phyloP scores from a whole-genome alignment of 2,329 filamentous ascomycete genomes.

The Colletotrichum gigasporum region DNA sequence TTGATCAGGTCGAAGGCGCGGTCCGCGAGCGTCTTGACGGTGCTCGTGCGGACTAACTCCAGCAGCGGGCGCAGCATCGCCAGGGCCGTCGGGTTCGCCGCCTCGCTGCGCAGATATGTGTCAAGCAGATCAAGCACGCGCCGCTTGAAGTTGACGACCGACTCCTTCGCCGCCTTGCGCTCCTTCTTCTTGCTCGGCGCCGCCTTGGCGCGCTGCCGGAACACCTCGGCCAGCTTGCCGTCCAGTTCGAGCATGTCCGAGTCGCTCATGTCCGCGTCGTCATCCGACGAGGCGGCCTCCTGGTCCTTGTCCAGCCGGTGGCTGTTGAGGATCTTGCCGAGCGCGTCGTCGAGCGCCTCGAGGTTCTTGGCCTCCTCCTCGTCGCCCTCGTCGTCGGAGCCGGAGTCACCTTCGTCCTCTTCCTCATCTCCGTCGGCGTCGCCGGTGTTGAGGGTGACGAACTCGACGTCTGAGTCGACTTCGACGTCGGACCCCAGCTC shows the following conservation, averaged over 20 bases:
- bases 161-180: conserved; percentile 87
- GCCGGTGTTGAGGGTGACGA: conserved; percentile 52
- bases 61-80: conserved; percentile 79
- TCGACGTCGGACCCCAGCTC: conserved; percentile 56
- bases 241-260: conserved; percentile 95
- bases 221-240: conserved; percentile 83
- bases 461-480: conserved; percentile 60
- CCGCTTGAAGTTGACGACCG: conserved; percentile 93
- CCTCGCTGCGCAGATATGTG: conserved; percentile 84
- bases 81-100: conserved; percentile 72
- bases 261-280: conserved; percentile 89
- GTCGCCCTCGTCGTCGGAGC: conserved; percentile 50
- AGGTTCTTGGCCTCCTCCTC: conserved; percentile 55
- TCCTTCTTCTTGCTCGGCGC: conserved; percentile 79
- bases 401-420: conserved; percentile 54
- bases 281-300: conserved; percentile 64
- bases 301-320: conserved; percentile 69
- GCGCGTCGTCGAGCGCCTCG: conserved; percentile 73
- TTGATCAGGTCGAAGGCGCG: conserved; percentile 79
- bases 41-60: conserved; percentile 79
- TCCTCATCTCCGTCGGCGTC: conserved; percentile 56
- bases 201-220: conserved; percentile 76
- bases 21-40: conserved; percentile 77
- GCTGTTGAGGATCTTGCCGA: conserved; percentile 81
- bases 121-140: conserved; percentile 88